Percentiles rank a stretch among this genome's conserved stretches.
Evolutionary conservation across 192 early-diverging fungal species (phyloP).

Genomic region (Coemansia sp.): DNA sequence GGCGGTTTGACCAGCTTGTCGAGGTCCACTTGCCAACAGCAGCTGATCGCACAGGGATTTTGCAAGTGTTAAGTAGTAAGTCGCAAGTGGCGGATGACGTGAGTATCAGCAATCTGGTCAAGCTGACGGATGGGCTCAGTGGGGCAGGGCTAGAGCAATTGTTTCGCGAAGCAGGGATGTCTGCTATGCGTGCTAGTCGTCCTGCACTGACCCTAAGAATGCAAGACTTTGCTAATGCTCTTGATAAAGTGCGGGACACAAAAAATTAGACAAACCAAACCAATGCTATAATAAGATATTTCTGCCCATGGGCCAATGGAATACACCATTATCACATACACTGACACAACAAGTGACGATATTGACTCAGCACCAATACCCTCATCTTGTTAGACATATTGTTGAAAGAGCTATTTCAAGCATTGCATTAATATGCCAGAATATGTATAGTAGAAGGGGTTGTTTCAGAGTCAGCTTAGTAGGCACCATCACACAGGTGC

Average conservation of each 20-base stretch:
- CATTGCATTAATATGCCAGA: no score
- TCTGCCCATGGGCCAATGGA: no score
- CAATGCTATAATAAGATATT: no score
- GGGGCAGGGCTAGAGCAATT: slow-evolving; percentile 46
- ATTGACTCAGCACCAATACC: no score
- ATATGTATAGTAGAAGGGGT: no score
- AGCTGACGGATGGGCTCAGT: slow-evolving; percentile 38
- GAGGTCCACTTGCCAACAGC: slow-evolving; percentile 65
- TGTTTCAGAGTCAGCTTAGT: no score
- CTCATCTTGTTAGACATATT: no score
- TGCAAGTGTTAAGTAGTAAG: slow-evolving; percentile 62
- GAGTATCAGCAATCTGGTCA: slow-evolving; percentile 34
- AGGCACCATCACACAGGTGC: no score
- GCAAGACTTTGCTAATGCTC: slow-evolving; percentile 25
- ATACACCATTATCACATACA: no score
- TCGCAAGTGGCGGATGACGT: slow-evolving; percentile 64
- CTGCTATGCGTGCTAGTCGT: slow-evolving; percentile 28
- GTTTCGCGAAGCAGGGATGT: slow-evolving; percentile 49
- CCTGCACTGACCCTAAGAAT: slow-evolving; percentile 15
- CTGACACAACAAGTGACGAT: no score
- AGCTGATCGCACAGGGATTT: slow-evolving; percentile 70
- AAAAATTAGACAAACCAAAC: no score
- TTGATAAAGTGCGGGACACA: slow-evolving; percentile 2
- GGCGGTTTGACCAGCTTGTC: slow-evolving; percentile 87
- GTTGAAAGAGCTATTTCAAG: no score